These are phyloP conservation scores for Azolla pinnata DNA, from an alignment of 75 land plant species.

Conservation along the genomic window DNA sequence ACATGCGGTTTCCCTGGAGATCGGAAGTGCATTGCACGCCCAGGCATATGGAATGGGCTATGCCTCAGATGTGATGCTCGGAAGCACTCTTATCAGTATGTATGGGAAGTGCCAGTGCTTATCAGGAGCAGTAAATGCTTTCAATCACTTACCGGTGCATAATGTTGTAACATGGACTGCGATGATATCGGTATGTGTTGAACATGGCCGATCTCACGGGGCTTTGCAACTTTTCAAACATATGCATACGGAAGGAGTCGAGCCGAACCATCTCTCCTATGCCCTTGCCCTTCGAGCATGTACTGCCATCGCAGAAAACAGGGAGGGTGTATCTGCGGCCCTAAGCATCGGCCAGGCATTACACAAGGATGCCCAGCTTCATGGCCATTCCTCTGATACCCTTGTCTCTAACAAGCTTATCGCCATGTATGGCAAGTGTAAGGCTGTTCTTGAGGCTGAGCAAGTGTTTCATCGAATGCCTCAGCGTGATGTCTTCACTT, in stretches of 20 bases:
- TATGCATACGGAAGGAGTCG: constrained; percentile 9
- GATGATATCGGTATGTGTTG: constrained; percentile 47
- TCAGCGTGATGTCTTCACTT: constrained; percentile 12
- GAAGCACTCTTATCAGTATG: constrained; percentile 2
- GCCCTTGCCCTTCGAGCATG: constrained; percentile 4
- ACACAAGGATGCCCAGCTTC: constrained; percentile 3
- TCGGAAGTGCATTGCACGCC: constrained; percentile 1
- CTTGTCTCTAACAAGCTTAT: constrained; percentile 9
- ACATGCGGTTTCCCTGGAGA: too few species aligned
- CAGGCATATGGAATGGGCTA: background rate
- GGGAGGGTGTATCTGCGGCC: background rate
- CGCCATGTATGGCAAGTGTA: constrained; percentile 7
- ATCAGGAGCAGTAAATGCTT: background rate
- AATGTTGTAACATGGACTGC: constrained; percentile 20
- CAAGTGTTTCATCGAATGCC: constrained; percentile 8
- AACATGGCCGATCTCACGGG: constrained; percentile 31
- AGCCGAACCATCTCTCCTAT: background rate
- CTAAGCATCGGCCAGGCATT: constrained; percentile 7
- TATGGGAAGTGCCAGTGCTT: constrained; percentile 5
- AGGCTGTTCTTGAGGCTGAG: background rate
- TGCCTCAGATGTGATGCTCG: background rate
- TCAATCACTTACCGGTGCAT: background rate
- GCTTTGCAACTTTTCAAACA: constrained; percentile 26
- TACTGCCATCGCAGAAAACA: constrained; percentile 4
- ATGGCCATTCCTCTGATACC: constrained; percentile 8